A percentile compares a stretch with the other conserved stretches of the same genome.
These are phyloP conservation scores for Fusarium abutilonis DNA, from an alignment of 2,329 filamentous ascomycete species.

Conservation along the genomic window DNA sequence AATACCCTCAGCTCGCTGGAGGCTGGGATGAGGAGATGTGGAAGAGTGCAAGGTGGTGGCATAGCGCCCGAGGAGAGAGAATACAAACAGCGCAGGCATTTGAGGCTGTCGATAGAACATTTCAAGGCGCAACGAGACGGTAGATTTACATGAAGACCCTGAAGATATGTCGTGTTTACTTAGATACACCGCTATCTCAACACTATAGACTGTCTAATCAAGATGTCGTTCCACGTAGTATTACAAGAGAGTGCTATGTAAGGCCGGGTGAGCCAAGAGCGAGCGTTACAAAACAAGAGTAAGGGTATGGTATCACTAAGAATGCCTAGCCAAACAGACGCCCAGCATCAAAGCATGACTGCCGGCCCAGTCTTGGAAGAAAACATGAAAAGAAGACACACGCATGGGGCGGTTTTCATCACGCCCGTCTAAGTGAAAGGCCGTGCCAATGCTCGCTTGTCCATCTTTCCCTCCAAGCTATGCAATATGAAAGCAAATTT, in stretches of 20 bases:
- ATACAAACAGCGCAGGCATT: constrained; percentile 29
- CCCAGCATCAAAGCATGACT: constrained; percentile 35
- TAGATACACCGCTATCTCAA: background rate
- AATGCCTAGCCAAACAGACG: constrained; percentile 46
- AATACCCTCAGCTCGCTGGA: constrained; percentile 51
- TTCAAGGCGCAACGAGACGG: no score
- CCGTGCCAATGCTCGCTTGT: constrained; percentile 31
- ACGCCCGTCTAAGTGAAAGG: constrained; percentile 40
- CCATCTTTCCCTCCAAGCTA: constrained; percentile 12
- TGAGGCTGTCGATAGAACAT: background rate
- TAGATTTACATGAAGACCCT: no score
- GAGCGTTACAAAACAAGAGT: constrained; percentile 37
- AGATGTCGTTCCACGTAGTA: constrained; percentile 33
- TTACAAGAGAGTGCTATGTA: constrained; percentile 37
- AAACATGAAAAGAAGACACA: constrained; percentile 29
- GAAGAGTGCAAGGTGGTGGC: constrained; percentile 47
- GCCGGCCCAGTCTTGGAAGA: constrained; percentile 30
- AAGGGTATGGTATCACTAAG: constrained; percentile 50
- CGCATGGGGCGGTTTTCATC: constrained; percentile 43
- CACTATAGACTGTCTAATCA: constrained; percentile 1
- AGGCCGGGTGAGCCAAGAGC: constrained; percentile 18
- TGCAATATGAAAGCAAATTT: constrained; percentile 20
- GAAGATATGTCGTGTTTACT: background rate
- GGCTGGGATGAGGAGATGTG: constrained; percentile 53
- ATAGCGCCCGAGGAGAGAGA: constrained; percentile 42